These are phyloP conservation scores for Dendrocalamus latiflorus DNA, from an alignment of 202 grass and related monocot species.

Conservation along the genomic window DNA sequence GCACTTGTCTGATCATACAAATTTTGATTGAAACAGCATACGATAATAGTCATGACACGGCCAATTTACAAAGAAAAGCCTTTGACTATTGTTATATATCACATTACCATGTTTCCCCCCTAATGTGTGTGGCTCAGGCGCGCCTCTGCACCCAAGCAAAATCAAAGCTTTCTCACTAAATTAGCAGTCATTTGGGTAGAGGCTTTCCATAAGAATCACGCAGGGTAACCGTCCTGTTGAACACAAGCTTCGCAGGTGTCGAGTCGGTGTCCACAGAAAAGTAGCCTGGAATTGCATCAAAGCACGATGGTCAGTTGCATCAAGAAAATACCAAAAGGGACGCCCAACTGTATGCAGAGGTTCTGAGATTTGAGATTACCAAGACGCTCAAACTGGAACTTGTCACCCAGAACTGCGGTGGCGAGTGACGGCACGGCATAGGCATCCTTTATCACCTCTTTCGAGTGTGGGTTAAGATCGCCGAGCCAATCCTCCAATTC, in stretches of 20 bases:
- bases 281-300: conserved; percentile 44
- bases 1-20: background rate
- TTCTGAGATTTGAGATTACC: conserved; percentile 50
- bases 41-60: background rate
- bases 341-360: background rate
- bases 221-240: conserved; percentile 77
- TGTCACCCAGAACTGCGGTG: conserved; percentile 48
- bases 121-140: background rate
- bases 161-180: background rate
- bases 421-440: conserved; percentile 63
- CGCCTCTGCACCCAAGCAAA: background rate
- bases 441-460: conserved; percentile 68
- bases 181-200: conserved; percentile 36
- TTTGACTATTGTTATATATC: background rate
- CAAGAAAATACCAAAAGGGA: background rate
- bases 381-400: conserved; percentile 91
- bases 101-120: background rate
- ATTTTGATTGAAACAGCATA: background rate
- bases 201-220: conserved; percentile 65
- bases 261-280: conserved; percentile 64
- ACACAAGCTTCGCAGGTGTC: conserved; percentile 38
- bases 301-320: background rate
- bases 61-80: background rate
- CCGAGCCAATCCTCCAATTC: conserved; percentile 79
- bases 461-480: conserved; percentile 76